Evolutionary conservation across 805 yeast genomes (phyloP), one percentile per base, ranked within the genome.

Genomic region (Suhomyces vadensis): DNA sequence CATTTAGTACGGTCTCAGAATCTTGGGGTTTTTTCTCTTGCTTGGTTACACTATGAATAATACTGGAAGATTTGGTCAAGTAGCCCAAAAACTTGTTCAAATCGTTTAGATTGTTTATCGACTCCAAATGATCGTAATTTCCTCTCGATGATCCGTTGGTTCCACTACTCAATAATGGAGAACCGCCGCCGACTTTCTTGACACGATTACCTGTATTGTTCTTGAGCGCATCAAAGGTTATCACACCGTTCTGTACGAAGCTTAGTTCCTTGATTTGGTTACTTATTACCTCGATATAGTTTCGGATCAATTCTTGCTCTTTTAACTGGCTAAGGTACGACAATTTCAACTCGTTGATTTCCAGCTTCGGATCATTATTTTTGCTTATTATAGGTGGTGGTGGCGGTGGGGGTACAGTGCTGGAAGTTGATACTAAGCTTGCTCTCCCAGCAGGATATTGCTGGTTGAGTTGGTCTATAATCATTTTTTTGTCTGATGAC

Each of bases 161-260:
- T 6, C 35, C 39, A 16, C 39, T 36, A 6, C 35, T 36, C 4
- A 37, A 26, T n/a, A 27, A 23, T 8, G 35, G 37, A 8, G 40
- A 37, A 39, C 51, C 23, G 44, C 25, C 8, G 23, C 16, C 22
- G 46, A 35, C n/a, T 17, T 42, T 19, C 42, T 41, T 25, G 37
- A 31, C 24, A 27, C 25, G 33, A 9, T 9, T 31, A 17, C 38
- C 20, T 9, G 42, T 29, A 3, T 44, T 42, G 23, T 37, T 45
- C 13, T 60, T 62, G 29, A 71, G 54, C 2, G 74, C 74, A 51
- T 71, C 75, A 41, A 67, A 59, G 0, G 75, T 65, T 39, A 71
- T 70, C 31, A 69, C 73, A 4, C 76, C 76, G 47, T 65, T 70
- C 49, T 69, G 72, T 4, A 71, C 73, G 51, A 71, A 70, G 37